Base-by-base conservation (phyloP, 192 early-diverging fungal genomes). In the Bifiguratus adelaidae region DNA sequence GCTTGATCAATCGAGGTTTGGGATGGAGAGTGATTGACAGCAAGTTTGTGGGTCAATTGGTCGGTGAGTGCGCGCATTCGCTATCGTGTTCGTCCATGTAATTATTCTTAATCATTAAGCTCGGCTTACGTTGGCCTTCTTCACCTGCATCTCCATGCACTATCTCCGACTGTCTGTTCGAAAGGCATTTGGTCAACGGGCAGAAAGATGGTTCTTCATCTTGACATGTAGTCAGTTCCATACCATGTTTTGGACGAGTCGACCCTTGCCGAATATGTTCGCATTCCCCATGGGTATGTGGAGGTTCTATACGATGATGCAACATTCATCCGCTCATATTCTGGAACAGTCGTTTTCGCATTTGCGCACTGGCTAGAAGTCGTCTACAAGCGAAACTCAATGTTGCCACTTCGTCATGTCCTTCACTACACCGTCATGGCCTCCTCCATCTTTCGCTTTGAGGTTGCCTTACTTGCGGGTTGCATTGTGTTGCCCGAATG, bases 251-350 rank as follows among this genome's bases (percentile, higher is more conserved):
- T 96, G 93, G 87, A 80, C 78, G 16, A 83, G 79, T 4, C 76
- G 92, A 37, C 78, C 88, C 26, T 66, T 98, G 30, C 87, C 89
- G 4, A 98, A 96, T 57, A 85, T 81, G 6, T 76, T 92, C 53
- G 91, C 85, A 0, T 68, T 93, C 29, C 72, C 80, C 21, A 61
- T 86, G 9, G 70, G 68, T 61, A 58, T 47, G 7, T 18, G 50
- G 54, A 8, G 21, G 58, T 11, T 41, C 29, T 26, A 5, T 40
- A 15, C 13, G 18, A 40, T 15, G 18, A 34, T 21, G 7, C 37
- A 40, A 7, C 37, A 40, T 13, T 21, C 6, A 40, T 15, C 7
- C 18, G 22, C 37, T 21, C 13, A 5, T 20, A 40, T 5, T 21
- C 32, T 15, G 4, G n/a, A n/a, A 7, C 51, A 66, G 63, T 59